These are phyloP conservation scores for Alternaria ventricosa DNA, from an alignment of 2,329 filamentous ascomycete genomes.

Conservation along the genomic window DNA sequence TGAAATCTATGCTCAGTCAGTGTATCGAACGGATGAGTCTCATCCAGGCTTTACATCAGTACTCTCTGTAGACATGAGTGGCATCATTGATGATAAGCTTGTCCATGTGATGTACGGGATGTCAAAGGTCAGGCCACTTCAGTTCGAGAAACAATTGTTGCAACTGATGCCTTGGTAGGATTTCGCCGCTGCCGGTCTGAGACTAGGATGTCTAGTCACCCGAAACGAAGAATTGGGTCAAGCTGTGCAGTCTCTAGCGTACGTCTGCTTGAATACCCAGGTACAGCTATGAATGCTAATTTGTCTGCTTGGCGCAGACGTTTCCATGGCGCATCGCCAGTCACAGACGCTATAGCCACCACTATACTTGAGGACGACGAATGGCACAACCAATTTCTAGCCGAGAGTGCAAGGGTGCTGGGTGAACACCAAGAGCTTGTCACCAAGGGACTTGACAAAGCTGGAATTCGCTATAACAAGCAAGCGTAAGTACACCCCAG, in stretches of 20 bases:
- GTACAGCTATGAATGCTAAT: background rate
- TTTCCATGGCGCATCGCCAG: slow-evolving; percentile 27
- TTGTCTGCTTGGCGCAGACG: slow-evolving; percentile 28
- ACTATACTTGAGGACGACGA: slow-evolving; percentile 27
- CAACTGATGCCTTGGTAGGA: slow-evolving; percentile 30
- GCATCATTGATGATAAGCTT: slow-evolving; percentile 56
- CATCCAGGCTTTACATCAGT: slow-evolving; percentile 32
- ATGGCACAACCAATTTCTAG: slow-evolving; percentile 13
- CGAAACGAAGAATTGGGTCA: slow-evolving; percentile 22
- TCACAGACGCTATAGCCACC: slow-evolving; percentile 22
- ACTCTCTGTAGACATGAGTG: slow-evolving; percentile 29
- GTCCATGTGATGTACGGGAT: slow-evolving; percentile 61
- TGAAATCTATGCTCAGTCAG: slow-evolving; percentile 65
- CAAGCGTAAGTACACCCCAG: slow-evolving; percentile 1
- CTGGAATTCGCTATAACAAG: slow-evolving; percentile 1
- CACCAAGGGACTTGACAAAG: background rate
- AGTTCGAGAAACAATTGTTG: background rate
- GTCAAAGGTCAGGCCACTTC: slow-evolving; percentile 25
- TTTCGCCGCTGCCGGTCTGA: slow-evolving; percentile 62
- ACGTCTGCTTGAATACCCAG: background rate
- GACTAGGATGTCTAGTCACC: slow-evolving; percentile 26
- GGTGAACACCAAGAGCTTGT: background rate
- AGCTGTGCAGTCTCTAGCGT: slow-evolving; percentile 38
- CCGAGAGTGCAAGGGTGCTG: background rate
- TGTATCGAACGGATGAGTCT: slow-evolving; percentile 39